Conservation (phyloP, 106 monocot species). For the Phalaenopsis aphrodite region DNA sequence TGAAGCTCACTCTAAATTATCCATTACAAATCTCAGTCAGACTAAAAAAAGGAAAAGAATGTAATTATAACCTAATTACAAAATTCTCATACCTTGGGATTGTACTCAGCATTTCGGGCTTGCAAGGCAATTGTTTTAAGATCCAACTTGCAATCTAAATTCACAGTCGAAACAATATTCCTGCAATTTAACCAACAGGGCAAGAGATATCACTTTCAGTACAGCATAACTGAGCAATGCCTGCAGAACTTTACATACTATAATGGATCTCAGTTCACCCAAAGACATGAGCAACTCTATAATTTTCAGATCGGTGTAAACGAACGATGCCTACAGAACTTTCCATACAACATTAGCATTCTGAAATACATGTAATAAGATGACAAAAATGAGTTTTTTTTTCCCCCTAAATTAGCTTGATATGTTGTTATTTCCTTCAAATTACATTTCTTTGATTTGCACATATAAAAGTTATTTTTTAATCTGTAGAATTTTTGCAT, state of each 20-base stretch:
- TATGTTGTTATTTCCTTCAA: background rate
- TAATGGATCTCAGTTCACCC: background rate
- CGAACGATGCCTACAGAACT: background rate
- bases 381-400: background rate
- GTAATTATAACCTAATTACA: no score
- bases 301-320: background rate
- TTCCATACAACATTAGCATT: background rate
- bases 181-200: background rate
- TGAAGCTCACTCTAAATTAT: background rate
- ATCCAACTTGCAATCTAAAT: slow-evolving; percentile 12
- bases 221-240: background rate
- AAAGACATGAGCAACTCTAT: no score
- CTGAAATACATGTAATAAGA: background rate
- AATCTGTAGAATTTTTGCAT: background rate
- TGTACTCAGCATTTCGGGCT: slow-evolving; percentile 14
- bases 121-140: slow-evolving; percentile 13
- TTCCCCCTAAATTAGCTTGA: no score
- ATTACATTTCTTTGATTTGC: background rate
- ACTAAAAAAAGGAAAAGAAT: background rate
- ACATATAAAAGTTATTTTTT: background rate
- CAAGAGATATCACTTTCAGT: background rate
- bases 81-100: slow-evolving; percentile 1
- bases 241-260: background rate
- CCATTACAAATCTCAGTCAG: background rate
- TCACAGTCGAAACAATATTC: slow-evolving; percentile 16